Conservation (phyloP, 2,329 filamentous ascomycete genomes). For the Calonectria henricotiae region DNA sequence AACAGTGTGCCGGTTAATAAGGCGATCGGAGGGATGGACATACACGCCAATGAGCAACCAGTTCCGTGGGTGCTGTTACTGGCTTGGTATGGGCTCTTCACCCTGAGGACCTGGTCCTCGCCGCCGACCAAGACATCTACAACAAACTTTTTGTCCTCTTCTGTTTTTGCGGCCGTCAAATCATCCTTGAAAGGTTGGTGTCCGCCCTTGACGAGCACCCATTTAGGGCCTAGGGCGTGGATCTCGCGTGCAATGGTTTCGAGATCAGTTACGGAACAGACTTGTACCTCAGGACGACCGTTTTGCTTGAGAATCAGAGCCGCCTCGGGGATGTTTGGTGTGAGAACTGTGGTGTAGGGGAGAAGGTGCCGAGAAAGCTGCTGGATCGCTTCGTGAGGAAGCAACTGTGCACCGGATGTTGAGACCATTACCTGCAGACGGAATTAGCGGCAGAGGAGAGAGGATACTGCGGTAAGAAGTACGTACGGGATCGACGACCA, state of each 20-base stretch:
- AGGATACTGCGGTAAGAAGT: no score
- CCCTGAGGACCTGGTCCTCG: conserved; percentile 69
- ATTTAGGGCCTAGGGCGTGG: conserved; percentile 79
- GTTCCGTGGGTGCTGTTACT: conserved; percentile 94
- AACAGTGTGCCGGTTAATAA: background rate
- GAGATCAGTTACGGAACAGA: conserved; percentile 76
- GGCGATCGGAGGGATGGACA: conserved; percentile 57
- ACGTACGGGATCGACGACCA: conserved; percentile 61
- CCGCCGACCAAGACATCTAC: conserved; percentile 83
- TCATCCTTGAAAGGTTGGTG: conserved; percentile 84
- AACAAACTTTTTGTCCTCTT: conserved; percentile 76
- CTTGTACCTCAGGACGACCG: conserved; percentile 59
- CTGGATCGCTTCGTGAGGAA: conserved; percentile 76
- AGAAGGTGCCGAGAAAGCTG: conserved; percentile 75
- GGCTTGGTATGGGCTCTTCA: conserved; percentile 80
- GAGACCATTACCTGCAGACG: conserved; percentile 87
- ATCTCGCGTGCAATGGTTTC: conserved; percentile 79
- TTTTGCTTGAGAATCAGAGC: conserved; percentile 74
- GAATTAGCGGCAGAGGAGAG: conserved; percentile 28
- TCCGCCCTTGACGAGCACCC: conserved; percentile 91
- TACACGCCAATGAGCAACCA: conserved; percentile 92
- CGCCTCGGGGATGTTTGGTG: conserved; percentile 85
- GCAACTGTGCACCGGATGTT: conserved; percentile 81
- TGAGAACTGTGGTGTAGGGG: conserved; percentile 78
- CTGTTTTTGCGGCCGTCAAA: conserved; percentile 70